These are phyloP conservation scores for Trametes polyzona DNA, from an alignment of 1,284 basidiomycete species.

Conservation along the genomic window DNA sequence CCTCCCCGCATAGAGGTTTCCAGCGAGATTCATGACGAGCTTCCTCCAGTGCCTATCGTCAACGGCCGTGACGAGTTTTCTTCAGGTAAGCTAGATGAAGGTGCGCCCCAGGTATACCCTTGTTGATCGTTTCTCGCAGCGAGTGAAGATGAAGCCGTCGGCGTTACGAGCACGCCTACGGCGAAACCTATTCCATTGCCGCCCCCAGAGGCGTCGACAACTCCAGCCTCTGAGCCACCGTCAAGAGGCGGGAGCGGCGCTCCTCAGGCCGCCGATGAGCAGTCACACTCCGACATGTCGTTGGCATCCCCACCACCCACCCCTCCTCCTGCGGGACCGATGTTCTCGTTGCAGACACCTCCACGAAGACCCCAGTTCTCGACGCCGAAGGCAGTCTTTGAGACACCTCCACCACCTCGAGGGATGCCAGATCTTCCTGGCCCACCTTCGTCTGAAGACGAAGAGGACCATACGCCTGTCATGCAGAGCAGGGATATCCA, in stretches of 20 bases:
- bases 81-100: constrained; percentile 35
- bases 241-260: not conserved
- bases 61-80: constrained; percentile 34
- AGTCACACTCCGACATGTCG: constrained; percentile 12
- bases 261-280: not conserved
- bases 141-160: constrained; percentile 42
- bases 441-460: constrained; percentile 60
- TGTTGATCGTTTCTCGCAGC: constrained; percentile 29
- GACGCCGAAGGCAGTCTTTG: constrained; percentile 50
- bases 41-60: constrained; percentile 27
- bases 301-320: constrained; percentile 22
- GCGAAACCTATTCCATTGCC: constrained; percentile 37
- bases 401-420: constrained; percentile 64
- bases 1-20: constrained; percentile 31
- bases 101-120: too few species aligned
- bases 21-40: constrained; percentile 15
- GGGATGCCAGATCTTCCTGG: constrained; percentile 45
- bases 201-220: constrained; percentile 26
- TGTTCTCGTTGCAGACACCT: constrained; percentile 47
- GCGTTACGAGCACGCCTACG: constrained; percentile 43
- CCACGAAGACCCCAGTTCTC: constrained; percentile 48
- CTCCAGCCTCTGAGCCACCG: constrained; percentile 23
- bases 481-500: constrained; percentile 22
- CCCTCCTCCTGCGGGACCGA: constrained; percentile 20
- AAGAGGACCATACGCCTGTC: constrained; percentile 39